Percentiles rank a stretch among this genome's conserved stretches.
phyloP scores from a whole-genome alignment of 129 eudicot species.

The Flaveria ramosissima region DNA sequence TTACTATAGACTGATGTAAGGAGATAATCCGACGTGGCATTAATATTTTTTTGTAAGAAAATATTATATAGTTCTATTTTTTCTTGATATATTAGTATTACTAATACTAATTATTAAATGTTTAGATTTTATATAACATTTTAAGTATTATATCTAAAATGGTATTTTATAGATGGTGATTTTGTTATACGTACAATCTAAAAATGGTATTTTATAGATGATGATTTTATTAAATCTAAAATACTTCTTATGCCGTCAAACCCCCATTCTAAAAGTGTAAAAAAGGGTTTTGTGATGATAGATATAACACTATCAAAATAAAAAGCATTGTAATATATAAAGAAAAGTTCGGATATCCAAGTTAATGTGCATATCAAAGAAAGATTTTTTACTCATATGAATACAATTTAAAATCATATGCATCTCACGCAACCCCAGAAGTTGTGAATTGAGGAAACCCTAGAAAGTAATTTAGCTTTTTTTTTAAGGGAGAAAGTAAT shows the following conservation, averaged over 20 bases:
- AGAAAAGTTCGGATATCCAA: not conserved
- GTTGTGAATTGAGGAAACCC: not conserved
- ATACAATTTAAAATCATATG: not conserved
- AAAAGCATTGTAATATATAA: not conserved
- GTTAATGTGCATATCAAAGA: not conserved
- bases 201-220: too few species aligned
- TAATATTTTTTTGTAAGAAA: not conserved
- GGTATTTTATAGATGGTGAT: too few species aligned
- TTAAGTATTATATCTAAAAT: too few species aligned
- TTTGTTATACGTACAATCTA: too few species aligned
- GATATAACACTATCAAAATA: too few species aligned
- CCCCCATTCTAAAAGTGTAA: too few species aligned
- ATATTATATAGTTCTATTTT: not conserved
- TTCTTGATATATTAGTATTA: not conserved
- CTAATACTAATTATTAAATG: too few species aligned
- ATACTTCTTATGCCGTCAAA: too few species aligned
- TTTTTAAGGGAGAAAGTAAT: not conserved
- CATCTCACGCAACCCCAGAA: not conserved
- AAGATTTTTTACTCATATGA: not conserved
- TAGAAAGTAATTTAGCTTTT: not conserved
- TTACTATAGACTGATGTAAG: constrained; percentile 28
- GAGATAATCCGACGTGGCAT: constrained; percentile 36
- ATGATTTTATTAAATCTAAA: too few species aligned
- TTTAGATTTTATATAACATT: too few species aligned
- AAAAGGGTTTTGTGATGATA: too few species aligned